A percentile compares a stretch with the other conserved stretches of the same genome.
Conservation (phyloP, 306 rosid species). For the Clitoria ternatea region DNA sequence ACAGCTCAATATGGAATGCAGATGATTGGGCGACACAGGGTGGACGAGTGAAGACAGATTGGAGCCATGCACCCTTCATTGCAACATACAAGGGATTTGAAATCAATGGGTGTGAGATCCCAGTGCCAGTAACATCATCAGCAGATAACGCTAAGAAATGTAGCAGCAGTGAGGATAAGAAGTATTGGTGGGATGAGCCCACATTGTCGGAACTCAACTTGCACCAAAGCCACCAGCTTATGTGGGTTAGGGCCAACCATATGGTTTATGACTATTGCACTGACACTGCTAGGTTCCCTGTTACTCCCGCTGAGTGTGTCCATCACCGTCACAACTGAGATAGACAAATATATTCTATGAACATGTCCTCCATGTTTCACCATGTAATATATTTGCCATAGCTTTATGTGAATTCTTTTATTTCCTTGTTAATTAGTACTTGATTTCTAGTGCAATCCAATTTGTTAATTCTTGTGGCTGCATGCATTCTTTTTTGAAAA, state of each 20-base stretch:
- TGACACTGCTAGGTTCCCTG: slow-evolving; percentile 67
- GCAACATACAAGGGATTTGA: slow-evolving; percentile 67
- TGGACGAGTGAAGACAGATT: slow-evolving; percentile 87
- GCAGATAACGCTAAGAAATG: slow-evolving; percentile 46
- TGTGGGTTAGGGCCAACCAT: slow-evolving; percentile 86
- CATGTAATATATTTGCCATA: slow-evolving; percentile 7
- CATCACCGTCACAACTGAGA: slow-evolving; percentile 53
- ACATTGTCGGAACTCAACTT: slow-evolving; percentile 49
- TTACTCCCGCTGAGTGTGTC: slow-evolving; percentile 63
- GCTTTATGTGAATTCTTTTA: slow-evolving; percentile 7
- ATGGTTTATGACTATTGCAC: slow-evolving; percentile 89
- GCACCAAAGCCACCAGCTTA: slow-evolving; percentile 90
- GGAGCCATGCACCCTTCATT: slow-evolving; percentile 86
- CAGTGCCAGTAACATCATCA: slow-evolving; percentile 27
- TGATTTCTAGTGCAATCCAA: slow-evolving; percentile 12
- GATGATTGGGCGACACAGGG: slow-evolving; percentile 99
- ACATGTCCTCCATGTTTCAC: slow-evolving; percentile 49
- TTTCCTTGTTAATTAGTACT: no score
- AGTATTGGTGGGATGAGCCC: slow-evolving; percentile 93
- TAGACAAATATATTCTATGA: background rate
- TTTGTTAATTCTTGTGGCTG: background rate
- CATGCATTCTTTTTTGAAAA: background rate
- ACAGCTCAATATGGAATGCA: slow-evolving; percentile 94
- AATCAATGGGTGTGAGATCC: slow-evolving; percentile 64
- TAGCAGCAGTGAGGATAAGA: slow-evolving; percentile 48